These are phyloP conservation scores for Nepenthes mirabilis DNA, from an alignment of 148 eudicot genomes.

Conservation along the genomic window DNA sequence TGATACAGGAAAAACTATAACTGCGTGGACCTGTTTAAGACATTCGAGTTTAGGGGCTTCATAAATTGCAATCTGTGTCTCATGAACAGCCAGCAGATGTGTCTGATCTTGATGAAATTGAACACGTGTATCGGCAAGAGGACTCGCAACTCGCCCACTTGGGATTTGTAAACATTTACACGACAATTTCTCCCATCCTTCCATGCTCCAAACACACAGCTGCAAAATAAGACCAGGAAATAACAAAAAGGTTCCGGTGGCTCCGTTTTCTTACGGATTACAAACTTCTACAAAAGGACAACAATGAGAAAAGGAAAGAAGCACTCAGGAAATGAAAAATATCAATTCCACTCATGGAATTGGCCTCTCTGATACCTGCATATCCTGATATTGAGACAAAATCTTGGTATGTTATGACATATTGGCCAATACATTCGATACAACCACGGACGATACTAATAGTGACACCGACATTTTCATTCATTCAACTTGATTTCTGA, in stretches of 20 bases:
- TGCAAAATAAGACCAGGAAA: constrained; percentile 10
- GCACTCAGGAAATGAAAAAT: background rate
- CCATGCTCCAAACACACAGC: constrained; percentile 48
- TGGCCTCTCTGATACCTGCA: no score
- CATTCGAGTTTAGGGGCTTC: constrained; percentile 46
- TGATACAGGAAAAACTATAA: background rate
- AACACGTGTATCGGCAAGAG: constrained; percentile 44
- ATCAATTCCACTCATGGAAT: no score
- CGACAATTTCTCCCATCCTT: constrained; percentile 48
- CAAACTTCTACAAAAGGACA: background rate
- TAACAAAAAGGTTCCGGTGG: background rate
- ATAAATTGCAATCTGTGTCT: constrained; percentile 49
- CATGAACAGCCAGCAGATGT: constrained; percentile 52
- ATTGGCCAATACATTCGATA: no score
- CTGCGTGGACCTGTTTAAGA: constrained; percentile 35
- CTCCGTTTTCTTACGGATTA: background rate
- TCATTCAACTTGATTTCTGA: no score
- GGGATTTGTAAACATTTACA: constrained; percentile 43
- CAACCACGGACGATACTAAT: no score
- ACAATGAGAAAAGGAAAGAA: background rate
- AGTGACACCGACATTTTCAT: no score
- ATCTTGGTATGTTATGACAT: no score
- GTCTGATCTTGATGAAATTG: constrained; percentile 53
- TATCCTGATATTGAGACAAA: no score
- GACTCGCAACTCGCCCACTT: constrained; percentile 18